Evolutionary conservation across 306 rosid species (phyloP).

Genomic region (Glycine soja): DNA sequence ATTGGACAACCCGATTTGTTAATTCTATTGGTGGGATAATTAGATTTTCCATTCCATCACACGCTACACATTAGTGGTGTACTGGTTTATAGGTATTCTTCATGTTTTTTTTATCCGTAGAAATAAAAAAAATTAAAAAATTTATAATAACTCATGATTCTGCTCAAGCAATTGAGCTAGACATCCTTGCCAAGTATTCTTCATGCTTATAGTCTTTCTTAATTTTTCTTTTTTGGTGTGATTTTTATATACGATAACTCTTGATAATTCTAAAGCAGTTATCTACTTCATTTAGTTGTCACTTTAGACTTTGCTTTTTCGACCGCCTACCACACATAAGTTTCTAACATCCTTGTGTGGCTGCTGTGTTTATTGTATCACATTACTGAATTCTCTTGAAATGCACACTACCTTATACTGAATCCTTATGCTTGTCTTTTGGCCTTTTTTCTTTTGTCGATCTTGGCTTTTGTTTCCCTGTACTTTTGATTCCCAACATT

Average conservation of each 20-base stretch:
- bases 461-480: neutral
- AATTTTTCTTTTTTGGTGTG: too few species aligned
- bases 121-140: too few species aligned
- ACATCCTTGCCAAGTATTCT: too few species aligned
- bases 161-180: too few species aligned
- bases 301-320: neutral
- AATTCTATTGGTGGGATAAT: too few species aligned
- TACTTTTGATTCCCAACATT: neutral
- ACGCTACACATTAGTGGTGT: too few species aligned
- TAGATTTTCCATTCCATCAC: too few species aligned
- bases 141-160: too few species aligned
- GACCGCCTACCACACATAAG: neutral
- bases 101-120: too few species aligned
- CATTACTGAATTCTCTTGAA: neutral
- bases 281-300: neutral
- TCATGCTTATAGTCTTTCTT: too few species aligned
- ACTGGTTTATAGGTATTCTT: too few species aligned
- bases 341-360: neutral
- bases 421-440: neutral
- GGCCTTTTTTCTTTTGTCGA: neutral
- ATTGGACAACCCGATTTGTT: too few species aligned
- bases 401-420: neutral
- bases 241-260: neutral
- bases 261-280: neutral
- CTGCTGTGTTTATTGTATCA: neutral